Percentiles rank a stretch among this genome's conserved stretches.
These are phyloP conservation scores for Marasmius tenuissimus DNA, from an alignment of 1,284 basidiomycete genomes.

Conservation along the genomic window DNA sequence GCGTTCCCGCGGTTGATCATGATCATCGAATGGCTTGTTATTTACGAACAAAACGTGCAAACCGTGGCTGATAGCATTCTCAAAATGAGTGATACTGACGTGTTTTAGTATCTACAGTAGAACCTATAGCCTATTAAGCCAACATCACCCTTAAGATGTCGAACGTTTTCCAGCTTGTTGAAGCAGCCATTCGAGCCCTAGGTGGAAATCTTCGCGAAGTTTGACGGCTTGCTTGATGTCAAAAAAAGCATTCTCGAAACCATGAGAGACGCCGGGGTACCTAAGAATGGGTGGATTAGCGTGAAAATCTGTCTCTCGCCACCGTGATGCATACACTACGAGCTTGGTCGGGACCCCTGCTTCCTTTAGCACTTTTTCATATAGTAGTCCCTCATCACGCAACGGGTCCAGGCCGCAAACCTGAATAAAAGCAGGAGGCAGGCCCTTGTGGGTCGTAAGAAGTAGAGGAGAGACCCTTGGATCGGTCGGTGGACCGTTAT, in stretches of 20 bases:
- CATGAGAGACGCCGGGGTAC: conserved; percentile 12
- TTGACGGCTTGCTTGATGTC: not conserved
- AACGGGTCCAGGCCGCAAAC: conserved; percentile 15
- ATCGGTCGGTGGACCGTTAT: conserved; percentile 1
- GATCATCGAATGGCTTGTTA: not conserved
- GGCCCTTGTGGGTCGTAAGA: conserved; percentile 1
- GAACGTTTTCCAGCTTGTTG: not conserved
- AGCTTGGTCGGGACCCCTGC: conserved; percentile 11
- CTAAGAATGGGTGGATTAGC: not conserved
- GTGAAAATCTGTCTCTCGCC: not conserved
- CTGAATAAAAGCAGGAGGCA: conserved; percentile 13
- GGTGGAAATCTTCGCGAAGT: not conserved
- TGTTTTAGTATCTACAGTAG: not conserved
- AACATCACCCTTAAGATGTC: too few species aligned
- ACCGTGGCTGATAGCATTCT: too few species aligned
- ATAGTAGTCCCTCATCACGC: conserved; percentile 14
- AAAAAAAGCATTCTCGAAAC: not conserved
- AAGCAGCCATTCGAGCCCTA: not conserved
- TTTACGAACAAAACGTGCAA: not conserved
- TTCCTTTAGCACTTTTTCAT: conserved; percentile 9
- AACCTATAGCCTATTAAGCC: not conserved
- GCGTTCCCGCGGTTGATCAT: not conserved
- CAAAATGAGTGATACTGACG: too few species aligned
- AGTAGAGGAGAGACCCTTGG: conserved; percentile 13
- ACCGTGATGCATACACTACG: conserved; percentile 3